A percentile compares a stretch with the other conserved stretches of the same genome.
phyloP scores from a whole-genome alignment of 2,329 filamentous ascomycete genomes.

The Colletotrichum melonis region DNA sequence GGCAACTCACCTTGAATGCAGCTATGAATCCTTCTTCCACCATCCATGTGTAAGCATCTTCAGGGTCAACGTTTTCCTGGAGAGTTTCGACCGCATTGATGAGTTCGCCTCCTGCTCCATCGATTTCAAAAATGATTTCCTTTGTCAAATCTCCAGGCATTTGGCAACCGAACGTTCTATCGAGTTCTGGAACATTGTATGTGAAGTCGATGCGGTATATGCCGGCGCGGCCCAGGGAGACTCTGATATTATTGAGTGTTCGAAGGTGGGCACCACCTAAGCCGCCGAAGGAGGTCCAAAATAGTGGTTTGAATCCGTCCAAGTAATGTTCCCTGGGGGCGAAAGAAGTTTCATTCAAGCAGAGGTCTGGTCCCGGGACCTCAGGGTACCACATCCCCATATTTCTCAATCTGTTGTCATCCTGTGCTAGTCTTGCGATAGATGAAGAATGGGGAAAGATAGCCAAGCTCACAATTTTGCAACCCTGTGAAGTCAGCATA shows the following conservation, averaged over 20 bases:
- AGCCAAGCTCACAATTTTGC: neutral
- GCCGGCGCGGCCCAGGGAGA: neutral
- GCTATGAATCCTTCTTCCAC: neutral
- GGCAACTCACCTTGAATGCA: neutral
- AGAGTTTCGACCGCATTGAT: neutral
- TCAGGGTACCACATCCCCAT: neutral
- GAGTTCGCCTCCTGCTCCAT: neutral
- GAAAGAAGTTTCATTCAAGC: neutral
- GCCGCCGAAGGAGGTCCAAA: neutral
- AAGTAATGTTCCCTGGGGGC: neutral
- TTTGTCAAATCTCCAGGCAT: neutral
- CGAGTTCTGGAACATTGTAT: neutral
- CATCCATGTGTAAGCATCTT: neutral
- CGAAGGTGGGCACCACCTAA: neutral
- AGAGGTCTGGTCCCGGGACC: neutral
- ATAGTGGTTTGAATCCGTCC: neutral
- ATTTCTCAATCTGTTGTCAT: neutral
- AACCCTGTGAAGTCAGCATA: neutral
- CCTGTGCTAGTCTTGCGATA: neutral
- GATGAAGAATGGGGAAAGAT: neutral
- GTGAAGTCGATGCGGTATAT: neutral
- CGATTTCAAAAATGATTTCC: neutral
- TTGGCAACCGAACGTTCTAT: neutral
- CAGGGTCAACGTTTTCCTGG: neutral
- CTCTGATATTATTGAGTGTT: neutral